Evolutionary conservation across 768 basidiomycete species (phyloP), one percentile per base, ranked within the genome.

Genomic region (Boletus insuetus): DNA sequence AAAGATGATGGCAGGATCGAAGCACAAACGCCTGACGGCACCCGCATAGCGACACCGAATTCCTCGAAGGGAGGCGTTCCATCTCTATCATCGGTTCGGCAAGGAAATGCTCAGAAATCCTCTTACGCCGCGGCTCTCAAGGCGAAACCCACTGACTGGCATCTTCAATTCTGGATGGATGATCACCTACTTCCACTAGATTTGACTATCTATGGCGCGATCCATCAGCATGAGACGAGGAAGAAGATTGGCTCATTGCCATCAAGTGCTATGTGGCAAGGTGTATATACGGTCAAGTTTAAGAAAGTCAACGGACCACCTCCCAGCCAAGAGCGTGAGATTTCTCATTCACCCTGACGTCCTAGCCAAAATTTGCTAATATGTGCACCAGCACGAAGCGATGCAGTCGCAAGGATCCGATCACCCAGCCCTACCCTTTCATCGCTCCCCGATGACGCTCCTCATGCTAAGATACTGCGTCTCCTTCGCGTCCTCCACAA

Each of bases 91-190:
- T 61, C 69, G 48, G 45, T 67, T 31, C 65, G 69, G 11, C 73
- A 71, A 11, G 66, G 72, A 13, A 69, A 74, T 37, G 58, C 65
- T 19, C 64, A 66, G 42, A 76, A 80, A 59, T 76, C 81, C 0
- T 98, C 97, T 2, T 99, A 99, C 69, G 97, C 97, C 31, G 88
- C 94, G 4, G 95, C 95, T 13, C 79, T 98, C 54, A 97, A 94
- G 74, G 77, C 93, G 0, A 94, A 93, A 66, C 94, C 96, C 5
- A 84, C 82, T 16, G 96, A 98, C 65, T 99, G 94, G 93, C 95
- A 99, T 69, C 83, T 98, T 49, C 89, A 97, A 71, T 98, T 99
- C 73, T 89, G 83, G 10, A 89, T 98, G 84, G 92, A 92, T 65
- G 94, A 94, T 56, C 86, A 91, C 44, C 73, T 83, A 20, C 74